These are phyloP conservation scores for Elasticomyces elasticus DNA, from an alignment of 495 filamentous ascomycete species.

Conservation along the genomic window DNA sequence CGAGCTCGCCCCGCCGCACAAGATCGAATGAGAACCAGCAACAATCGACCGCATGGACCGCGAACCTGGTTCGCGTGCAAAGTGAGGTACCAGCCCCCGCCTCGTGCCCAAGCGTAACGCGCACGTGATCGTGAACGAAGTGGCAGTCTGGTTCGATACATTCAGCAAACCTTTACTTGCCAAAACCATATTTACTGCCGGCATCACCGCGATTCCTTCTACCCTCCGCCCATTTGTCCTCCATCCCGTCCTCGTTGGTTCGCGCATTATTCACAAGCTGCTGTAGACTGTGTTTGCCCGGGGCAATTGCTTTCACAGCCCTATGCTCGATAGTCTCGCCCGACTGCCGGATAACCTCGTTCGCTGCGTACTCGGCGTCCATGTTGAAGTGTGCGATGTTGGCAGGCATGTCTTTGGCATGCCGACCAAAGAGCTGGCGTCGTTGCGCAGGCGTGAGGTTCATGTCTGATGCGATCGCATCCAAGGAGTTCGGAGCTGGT, in stretches of 20 bases:
- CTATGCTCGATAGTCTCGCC: slow-evolving; percentile 60
- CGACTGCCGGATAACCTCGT: slow-evolving; percentile 60
- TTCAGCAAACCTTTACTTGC: too few relatives aligned
- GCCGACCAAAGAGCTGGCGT: slow-evolving; percentile 75
- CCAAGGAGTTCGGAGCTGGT: slow-evolving; percentile 41
- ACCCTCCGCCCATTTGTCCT: slow-evolving; percentile 76
- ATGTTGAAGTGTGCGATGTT: slow-evolving; percentile 73
- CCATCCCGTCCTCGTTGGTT: slow-evolving; percentile 69
- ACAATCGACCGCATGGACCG: too few relatives aligned
- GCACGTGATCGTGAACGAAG: too few relatives aligned
- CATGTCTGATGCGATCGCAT: slow-evolving; percentile 58
- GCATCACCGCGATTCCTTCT: slow-evolving; percentile 67
- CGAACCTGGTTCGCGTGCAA: too few relatives aligned
- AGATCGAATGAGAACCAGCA: too few relatives aligned
- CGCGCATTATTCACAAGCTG: slow-evolving; percentile 75
- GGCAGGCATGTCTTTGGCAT: slow-evolving; percentile 28
- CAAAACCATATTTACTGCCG: slow-evolving; percentile 74
- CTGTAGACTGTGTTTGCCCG: slow-evolving; percentile 77
- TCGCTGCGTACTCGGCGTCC: slow-evolving; percentile 71
- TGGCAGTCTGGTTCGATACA: too few relatives aligned
- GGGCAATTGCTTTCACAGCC: slow-evolving; percentile 71
- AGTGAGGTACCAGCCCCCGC: too few relatives aligned
- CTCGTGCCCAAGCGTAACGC: too few relatives aligned
- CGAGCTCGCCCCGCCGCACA: too few relatives aligned
- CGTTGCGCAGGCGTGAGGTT: slow-evolving; percentile 62